Percentiles rank a stretch among this genome's conserved stretches.
phyloP scores from a whole-genome alignment of 2,329 filamentous ascomycete species.

The Phialemonium atrogriseum region DNA sequence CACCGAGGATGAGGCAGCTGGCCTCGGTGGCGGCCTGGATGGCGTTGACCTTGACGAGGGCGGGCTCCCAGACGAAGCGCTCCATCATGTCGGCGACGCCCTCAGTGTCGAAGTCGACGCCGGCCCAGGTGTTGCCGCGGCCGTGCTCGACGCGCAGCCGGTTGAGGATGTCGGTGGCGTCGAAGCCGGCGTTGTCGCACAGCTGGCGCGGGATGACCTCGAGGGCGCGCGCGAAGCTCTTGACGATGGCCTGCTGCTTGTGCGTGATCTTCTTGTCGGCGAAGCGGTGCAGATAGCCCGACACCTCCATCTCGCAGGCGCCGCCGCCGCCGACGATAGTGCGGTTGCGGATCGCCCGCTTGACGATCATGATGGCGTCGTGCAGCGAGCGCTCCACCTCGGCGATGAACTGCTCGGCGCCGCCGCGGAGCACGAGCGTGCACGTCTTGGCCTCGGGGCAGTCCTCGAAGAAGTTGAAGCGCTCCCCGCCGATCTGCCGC shows the following conservation, averaged over 20 bases:
- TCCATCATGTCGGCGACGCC: conserved; percentile 92
- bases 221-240: conserved; percentile 93
- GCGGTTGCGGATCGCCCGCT: conserved; percentile 91
- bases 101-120: conserved; percentile 90
- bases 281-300: conserved; percentile 83
- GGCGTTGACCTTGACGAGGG: conserved; percentile 92
- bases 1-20: conserved; percentile 86
- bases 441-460: conserved; percentile 95
- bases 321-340: conserved; percentile 93
- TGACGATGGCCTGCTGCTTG: conserved; percentile 97
- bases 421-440: conserved; percentile 88
- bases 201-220: conserved; percentile 95
- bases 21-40: conserved; percentile 95
- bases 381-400: conserved; percentile 96
- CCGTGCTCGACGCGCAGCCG: conserved; percentile 91
- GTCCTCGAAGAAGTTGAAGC: conserved; percentile 97
- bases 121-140: conserved; percentile 87
- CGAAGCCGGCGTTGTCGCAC: conserved; percentile 97
- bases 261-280: conserved; percentile 87
- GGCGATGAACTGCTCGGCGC: conserved; percentile 97
- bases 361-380: conserved; percentile 99
- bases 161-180: conserved; percentile 97
- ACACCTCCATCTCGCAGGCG: conserved; percentile 93
- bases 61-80: conserved; percentile 95
- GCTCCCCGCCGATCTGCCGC: conserved; percentile 92